phyloP scores from a whole-genome alignment of 2,329 filamentous ascomycete genomes.

The Thelonectria discophora region DNA sequence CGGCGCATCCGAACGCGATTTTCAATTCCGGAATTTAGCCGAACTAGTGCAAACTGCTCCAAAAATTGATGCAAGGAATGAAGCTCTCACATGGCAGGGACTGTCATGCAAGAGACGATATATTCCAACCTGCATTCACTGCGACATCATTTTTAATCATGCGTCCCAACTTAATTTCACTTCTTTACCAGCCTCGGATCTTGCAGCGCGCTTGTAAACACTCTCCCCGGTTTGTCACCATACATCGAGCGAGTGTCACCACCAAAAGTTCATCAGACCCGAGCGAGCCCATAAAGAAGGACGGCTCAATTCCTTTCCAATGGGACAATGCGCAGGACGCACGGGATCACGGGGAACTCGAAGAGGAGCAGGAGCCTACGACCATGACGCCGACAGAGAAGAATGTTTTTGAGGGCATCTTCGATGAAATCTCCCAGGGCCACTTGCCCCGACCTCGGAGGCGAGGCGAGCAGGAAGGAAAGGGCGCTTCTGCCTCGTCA shows the following conservation, averaged over 20 bases:
- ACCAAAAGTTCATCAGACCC: constrained; percentile 21
- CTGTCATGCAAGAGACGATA: constrained; percentile 2
- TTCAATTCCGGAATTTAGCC: constrained; percentile 36
- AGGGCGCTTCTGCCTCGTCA: constrained; percentile 2
- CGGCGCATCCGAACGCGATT: constrained; percentile 27
- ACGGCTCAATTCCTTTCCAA: constrained; percentile 63
- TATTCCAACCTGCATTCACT: neutral
- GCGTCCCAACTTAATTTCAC: constrained; percentile 66
- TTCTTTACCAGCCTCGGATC: constrained; percentile 77
- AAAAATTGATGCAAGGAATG: constrained; percentile 27
- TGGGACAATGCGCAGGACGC: constrained; percentile 55
- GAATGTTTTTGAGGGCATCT: constrained; percentile 67
- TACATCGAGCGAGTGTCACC: constrained; percentile 35
- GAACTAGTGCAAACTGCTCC: neutral
- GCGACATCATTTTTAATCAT: constrained; percentile 44
- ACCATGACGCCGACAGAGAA: constrained; percentile 64
- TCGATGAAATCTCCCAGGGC: constrained; percentile 53
- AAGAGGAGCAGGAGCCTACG: constrained; percentile 28
- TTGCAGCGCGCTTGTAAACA: constrained; percentile 46
- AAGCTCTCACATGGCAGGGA: neutral
- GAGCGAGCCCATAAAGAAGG: constrained; percentile 29
- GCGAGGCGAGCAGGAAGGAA: constrained; percentile 19
- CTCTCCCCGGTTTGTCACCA: constrained; percentile 35
- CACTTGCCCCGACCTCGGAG: constrained; percentile 45
- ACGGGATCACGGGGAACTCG: constrained; percentile 14